Evolutionary conservation across 139 green algal genomes (phyloP).

Genomic region (Chlorella sorokiniana): DNA sequence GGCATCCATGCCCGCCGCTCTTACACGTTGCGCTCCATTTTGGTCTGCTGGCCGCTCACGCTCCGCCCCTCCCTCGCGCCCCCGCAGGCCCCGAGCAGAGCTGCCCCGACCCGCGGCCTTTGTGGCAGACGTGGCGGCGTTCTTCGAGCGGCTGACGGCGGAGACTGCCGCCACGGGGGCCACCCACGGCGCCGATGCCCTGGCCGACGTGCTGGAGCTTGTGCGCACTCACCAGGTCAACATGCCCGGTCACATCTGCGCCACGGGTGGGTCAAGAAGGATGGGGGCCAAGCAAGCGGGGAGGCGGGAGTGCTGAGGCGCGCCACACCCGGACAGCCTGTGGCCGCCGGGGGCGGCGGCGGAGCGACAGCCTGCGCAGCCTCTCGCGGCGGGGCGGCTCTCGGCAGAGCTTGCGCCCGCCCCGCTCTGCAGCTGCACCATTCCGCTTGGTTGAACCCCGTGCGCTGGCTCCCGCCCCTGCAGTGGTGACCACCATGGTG

Average conservation of each 20-base stretch:
- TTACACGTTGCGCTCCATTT: background rate
- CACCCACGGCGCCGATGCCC: conserved; percentile 68
- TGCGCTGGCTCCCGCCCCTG: no score
- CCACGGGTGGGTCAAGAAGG: conserved; percentile 57
- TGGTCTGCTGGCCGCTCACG: background rate
- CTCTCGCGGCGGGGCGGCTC: no score
- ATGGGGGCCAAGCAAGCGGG: no score
- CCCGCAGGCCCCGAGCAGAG: conserved; percentile 60
- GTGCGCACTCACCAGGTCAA: conserved; percentile 77
- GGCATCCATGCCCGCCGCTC: no score
- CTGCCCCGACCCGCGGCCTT: conserved; percentile 76
- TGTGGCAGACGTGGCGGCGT: conserved; percentile 51
- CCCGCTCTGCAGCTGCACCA: no score
- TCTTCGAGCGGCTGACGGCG: conserved; percentile 47
- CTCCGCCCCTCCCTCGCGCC: background rate
- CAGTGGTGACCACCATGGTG: conserved; percentile 86
- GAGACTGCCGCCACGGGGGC: conserved; percentile 24
- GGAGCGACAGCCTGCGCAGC: no score
- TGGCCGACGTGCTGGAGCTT: conserved; percentile 78
- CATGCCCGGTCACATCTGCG: conserved; percentile 87
- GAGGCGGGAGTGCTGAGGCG: no score
- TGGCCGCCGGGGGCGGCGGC: no score
- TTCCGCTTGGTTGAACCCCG: no score
- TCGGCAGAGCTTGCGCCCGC: no score
- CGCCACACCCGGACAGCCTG: no score